Evolutionary conservation across 257 asterid species (phyloP), one percentile per base, ranked within the genome.

Genomic region (Rhazya stricta): DNA sequence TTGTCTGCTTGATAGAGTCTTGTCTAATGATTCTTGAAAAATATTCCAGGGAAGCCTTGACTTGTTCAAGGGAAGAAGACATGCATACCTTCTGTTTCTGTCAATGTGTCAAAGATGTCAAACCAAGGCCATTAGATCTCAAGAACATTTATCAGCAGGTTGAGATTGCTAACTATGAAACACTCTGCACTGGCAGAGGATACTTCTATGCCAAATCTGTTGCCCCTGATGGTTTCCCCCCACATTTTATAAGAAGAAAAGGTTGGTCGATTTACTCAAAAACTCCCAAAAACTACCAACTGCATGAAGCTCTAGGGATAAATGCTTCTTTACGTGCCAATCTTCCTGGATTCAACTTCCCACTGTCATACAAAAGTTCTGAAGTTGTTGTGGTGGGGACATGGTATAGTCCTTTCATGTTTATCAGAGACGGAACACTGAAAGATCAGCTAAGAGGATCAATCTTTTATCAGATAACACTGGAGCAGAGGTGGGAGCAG

Each of bases 401-500:
- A 78, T 91, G 96, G 95, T 91, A 89, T 74, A 57, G 79, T 13
- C 95, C 96, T 11, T 91, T 86, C 39, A 8, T 81, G 6, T 91
- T 89, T 60, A 83, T 91, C 57, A 91, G 82, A 76, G 95, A 89
- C n/a, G 87, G 85, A 1, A 63, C 79, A 0, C 4, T 86, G 48
- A 74, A 58, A 61, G 87, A 86, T 42, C 96, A 89, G 66, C 84
- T 87, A 77, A 71, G 74, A 67, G 75, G 67, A 54, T 83, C 94
- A 2, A 60, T 82, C 78, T 90, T 82, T 77, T 87, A 90, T 23
- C 85, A 80, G 67, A 74, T 87, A 68, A 84, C 87, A 29, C 77
- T 90, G 4, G 93, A 90, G 83, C 89, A 82, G 67, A 87, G 89
- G 41, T 88, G 94, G 96, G 91, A 85, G 56, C 74, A 51, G 79